A percentile compares a stretch with the other conserved stretches of the same genome.
Evolutionary conservation across 2,329 filamentous ascomycete species (phyloP).

Genomic region (Spiromastix sp.): DNA sequence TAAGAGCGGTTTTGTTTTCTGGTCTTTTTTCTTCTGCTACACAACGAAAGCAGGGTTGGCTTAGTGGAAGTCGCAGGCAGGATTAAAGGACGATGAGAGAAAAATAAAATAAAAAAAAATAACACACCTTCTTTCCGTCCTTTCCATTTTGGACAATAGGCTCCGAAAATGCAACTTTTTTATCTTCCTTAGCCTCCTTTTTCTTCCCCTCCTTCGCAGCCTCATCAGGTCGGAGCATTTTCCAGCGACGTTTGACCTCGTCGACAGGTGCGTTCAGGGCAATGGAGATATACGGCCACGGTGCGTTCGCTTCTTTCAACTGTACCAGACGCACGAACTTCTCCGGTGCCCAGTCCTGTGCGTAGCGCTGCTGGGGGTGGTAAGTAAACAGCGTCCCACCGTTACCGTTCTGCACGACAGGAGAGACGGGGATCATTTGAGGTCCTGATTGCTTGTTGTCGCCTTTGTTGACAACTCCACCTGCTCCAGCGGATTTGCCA

Average conservation of each 20-base stretch:
- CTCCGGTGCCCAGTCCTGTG: constrained; percentile 13
- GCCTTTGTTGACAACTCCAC: too few relatives aligned
- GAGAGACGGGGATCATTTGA: too few relatives aligned
- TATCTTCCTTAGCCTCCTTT: constrained; percentile 2
- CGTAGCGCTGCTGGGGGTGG: background rate
- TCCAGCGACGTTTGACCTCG: constrained; percentile 18
- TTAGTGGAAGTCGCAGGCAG: background rate
- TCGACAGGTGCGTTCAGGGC: constrained; percentile 16
- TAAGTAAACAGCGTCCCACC: background rate
- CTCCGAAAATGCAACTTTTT: constrained; percentile 9
- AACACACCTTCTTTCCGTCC: constrained; percentile 1
- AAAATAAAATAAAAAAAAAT: background rate
- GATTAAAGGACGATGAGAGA: background rate
- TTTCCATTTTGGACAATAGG: constrained; percentile 4
- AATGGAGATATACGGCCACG: constrained; percentile 17
- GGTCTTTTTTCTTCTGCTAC: background rate
- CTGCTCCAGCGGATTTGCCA: too few relatives aligned
- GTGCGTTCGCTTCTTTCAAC: constrained; percentile 12
- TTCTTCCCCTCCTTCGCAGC: constrained; percentile 1
- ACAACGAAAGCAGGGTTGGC: background rate
- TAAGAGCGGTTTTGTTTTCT: too few relatives aligned
- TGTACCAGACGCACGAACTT: constrained; percentile 14
- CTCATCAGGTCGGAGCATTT: constrained; percentile 7
- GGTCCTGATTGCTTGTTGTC: too few relatives aligned
- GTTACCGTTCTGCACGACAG: background rate